Evolutionary conservation across 108 stramenopile species (phyloP), one percentile per base, ranked within the genome.

Genomic region (Aurantiochytrium sp.): DNA sequence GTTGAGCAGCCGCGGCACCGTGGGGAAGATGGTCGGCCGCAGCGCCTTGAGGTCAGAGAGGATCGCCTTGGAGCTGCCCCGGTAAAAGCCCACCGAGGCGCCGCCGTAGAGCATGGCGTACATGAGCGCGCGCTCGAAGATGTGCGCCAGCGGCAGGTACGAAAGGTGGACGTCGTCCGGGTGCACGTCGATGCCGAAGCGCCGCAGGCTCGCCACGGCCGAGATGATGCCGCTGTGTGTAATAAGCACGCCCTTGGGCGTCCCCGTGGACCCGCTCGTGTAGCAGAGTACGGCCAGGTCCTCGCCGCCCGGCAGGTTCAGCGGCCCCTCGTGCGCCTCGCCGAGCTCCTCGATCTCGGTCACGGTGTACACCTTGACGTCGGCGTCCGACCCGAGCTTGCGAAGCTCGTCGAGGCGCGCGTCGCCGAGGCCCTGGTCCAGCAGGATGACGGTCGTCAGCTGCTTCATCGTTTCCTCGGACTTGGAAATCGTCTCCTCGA

Each of bases 71-170:
- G 96, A 93, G 89, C 96, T 94, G 12, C 96, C 97, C 3, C 94
- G 92, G 68, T 89, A 96, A 89, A 97, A 97, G n/a, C 94, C 96
- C 55, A 96, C 93, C 39, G 93, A 93, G 34, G 93, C 96, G 12
- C 96, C 96, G 24, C 55, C 69, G 10, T 88, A 54, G 54, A 96
- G 92, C 31, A 96, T 88, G 86, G 93, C 94, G 48, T 85, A 69
- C 34, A 90, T 55, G 41, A 97, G 91, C 39, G 93, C 90, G 8
- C 96, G 93, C 92, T 98, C 98, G 90, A 97, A 97, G 85, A 98
- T 96, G 91, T 99, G 98, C 4, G 98, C 96, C 52, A 97, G 90
- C 17, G 98, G 98, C 45, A 99, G 92, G 91, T 97, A 99, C 32
- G 95, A 95, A 45, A 99, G 87, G 92, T 98, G 97, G 6, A 96